Evolutionary conservation across 768 basidiomycete genomes (phyloP), one percentile per base, ranked within the genome.

Genomic region (Tricholomella constricta): DNA sequence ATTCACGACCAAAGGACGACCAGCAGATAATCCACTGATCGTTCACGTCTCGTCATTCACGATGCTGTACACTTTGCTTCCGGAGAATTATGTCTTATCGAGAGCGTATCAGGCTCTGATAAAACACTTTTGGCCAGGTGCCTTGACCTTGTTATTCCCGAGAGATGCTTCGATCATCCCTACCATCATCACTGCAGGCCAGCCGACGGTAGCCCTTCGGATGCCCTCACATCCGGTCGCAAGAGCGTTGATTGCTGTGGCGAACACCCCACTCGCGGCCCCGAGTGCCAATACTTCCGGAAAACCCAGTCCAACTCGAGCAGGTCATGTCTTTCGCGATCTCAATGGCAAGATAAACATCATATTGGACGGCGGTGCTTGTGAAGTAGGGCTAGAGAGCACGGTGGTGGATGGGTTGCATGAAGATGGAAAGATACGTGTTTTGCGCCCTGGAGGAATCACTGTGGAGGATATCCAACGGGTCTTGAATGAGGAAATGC

Each of bases 201-300:
- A 91, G 38, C 72, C 83, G 0, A 89, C 91, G 0, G 89, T 97
- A 14, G 97, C 93, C 3, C 81, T 98, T 60, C 81, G 97, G 38
- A 93, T 98, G 85, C 97, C 97, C 2, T 86, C 89, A 0, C 97
- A 99, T 69, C 90, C 93, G 0, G 85, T 98, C 31, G 94, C 97
- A 0, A 78, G 94, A 40, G 93, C 91, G 0, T 79, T 98, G 55
- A 97, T 98, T 55, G 83, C 88, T 6, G 58, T 86, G 15, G 69
- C 88, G 1, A 76, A 89, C 46, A 67, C 81, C 0, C 95, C 97
- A 0, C 73, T 99, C 15, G 94, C 94, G 11, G 97, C 96, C 0
- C 97, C 97, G 0, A 94, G 91, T 55, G 96, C 97, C 27, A 98
- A 99, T 66, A 85, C 90, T 0, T 94, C 92, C 1, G 94, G 94